A percentile compares a stretch with the other conserved stretches of the same genome.
These are phyloP conservation scores for Colletotrichum lupini DNA, from an alignment of 2,329 filamentous ascomycete genomes.

Conservation along the genomic window DNA sequence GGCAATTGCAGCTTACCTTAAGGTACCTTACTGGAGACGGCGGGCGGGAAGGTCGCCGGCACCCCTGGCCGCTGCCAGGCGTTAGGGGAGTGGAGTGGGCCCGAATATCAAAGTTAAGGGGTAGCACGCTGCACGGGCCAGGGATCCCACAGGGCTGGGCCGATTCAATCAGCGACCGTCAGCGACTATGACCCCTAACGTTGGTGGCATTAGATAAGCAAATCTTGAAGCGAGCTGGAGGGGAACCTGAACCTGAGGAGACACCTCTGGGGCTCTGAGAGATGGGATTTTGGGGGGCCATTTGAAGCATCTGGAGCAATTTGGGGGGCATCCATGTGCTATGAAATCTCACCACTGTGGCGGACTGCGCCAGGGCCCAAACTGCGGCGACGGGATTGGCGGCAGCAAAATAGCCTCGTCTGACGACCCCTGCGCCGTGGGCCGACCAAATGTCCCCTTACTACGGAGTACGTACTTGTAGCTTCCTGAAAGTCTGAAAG, in stretches of 20 bases:
- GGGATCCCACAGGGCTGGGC: conserved; percentile 27
- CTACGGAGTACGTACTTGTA: no score
- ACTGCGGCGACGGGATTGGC: conserved; percentile 21
- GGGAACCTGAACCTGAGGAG: not conserved
- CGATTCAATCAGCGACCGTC: not conserved
- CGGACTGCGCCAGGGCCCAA: not conserved
- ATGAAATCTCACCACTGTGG: not conserved
- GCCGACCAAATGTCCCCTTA: conserved; percentile 16
- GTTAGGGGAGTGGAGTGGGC: conserved; percentile 6
- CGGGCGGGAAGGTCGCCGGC: not conserved
- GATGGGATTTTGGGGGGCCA: not conserved
- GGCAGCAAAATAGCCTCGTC: conserved; percentile 22
- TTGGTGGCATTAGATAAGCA: not conserved
- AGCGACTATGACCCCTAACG: not conserved
- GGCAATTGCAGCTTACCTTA: no score
- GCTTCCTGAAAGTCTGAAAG: no score
- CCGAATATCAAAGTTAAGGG: conserved; percentile 29
- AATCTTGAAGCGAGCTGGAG: not conserved
- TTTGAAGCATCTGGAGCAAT: no score
- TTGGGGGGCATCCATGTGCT: not conserved
- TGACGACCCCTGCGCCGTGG: conserved; percentile 27
- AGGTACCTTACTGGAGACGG: not conserved
- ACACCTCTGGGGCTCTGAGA: not conserved
- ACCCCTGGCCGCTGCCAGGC: not conserved
- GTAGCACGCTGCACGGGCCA: conserved; percentile 23